Evolutionary conservation across 768 basidiomycete species (phyloP), one percentile per base, ranked within the genome.

Genomic region (Tulasnella sp.): DNA sequence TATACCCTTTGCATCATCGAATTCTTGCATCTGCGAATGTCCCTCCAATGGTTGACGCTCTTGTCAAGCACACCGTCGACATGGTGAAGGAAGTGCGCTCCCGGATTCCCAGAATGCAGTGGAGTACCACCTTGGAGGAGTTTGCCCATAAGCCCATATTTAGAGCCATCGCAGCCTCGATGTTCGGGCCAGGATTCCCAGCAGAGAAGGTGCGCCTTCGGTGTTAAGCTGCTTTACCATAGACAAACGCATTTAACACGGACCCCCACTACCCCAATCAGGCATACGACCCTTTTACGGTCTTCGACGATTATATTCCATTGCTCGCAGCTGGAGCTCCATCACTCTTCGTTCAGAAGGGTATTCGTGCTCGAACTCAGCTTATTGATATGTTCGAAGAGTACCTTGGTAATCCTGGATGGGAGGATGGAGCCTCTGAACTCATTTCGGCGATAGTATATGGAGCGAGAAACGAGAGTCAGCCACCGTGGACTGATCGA

Each of bases 181-280:
- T 82, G 27, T 79, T 80, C 34, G 81, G 81, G 18, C 46, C 77
- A 42, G 36, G 21, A 24, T 82, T 82, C 71, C 80, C 80, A 19
- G 76, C 58, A 36, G 58, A 34, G 14, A 36, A 42, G 75, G 75
- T 58, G 24, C 40, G 75, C 39, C 31, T 52, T 9, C 34, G 14
- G 18, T 36, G 16, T 12, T 6, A 36, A 24, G 24, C 21, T 2
- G 58, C 14, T 48, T 34, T 58, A 16, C 4, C 18, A n/a, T 24
- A 52, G 52, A 46, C 12, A 1, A 24, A 24, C 24, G 19, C 48
- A 52, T 52, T 48, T 76, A 34, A 76, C 52, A 34, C 27, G 19
- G 36, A 34, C 58, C 19, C n/a, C 36, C 39, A 21, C 34, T 34
- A 58, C 9, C 31, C 38, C 27, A 68, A 39, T 34, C 21, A 77